A percentile compares a stretch with the other conserved stretches of the same genome.
phyloP scores from a whole-genome alignment of 768 basidiomycete genomes.

The Chalciporus chontae region DNA sequence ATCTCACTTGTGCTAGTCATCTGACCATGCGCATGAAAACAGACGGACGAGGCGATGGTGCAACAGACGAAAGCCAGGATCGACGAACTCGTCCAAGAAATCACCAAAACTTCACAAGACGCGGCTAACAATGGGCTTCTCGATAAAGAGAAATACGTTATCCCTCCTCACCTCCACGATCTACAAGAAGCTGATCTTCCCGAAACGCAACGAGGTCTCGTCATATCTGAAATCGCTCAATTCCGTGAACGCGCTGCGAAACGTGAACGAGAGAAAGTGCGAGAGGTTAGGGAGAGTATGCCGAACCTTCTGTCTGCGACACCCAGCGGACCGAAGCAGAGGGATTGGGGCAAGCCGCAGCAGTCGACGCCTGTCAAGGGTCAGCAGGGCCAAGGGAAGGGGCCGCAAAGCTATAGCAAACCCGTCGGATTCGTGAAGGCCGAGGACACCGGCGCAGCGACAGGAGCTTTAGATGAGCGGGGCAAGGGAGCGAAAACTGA shows the following conservation, averaged over 20 bases:
- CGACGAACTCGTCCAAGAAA: conserved; percentile 62
- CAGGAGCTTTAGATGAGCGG: conserved; percentile 34
- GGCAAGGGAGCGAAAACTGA: conserved; percentile 63
- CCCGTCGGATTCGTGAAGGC: conserved; percentile 83
- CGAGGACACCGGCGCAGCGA: conserved; percentile 43
- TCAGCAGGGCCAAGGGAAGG: conserved; percentile 57
- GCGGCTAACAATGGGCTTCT: conserved; percentile 70
- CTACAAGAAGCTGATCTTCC: conserved; percentile 95
- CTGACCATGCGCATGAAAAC: background rate
- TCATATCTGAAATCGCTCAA: conserved; percentile 93
- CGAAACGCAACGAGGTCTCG: conserved; percentile 86
- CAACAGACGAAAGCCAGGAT: conserved; percentile 64
- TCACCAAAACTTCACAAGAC: conserved; percentile 69
- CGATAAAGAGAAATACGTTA: conserved; percentile 84
- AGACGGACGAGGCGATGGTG: conserved; percentile 70
- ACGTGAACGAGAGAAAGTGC: conserved; percentile 82
- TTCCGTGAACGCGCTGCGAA: conserved; percentile 95
- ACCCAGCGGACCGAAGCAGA: conserved; percentile 72
- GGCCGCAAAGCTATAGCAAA: conserved; percentile 73
- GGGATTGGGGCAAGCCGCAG: conserved; percentile 71
- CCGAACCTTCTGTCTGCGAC: conserved; percentile 39
- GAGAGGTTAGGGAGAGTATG: conserved; percentile 64
- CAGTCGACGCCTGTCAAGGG: conserved; percentile 35
- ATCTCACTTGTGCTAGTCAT: background rate
- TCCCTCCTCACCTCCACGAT: conserved; percentile 96